Conservation (phyloP, 306 rosid species). For the Lotus japonicus region DNA sequence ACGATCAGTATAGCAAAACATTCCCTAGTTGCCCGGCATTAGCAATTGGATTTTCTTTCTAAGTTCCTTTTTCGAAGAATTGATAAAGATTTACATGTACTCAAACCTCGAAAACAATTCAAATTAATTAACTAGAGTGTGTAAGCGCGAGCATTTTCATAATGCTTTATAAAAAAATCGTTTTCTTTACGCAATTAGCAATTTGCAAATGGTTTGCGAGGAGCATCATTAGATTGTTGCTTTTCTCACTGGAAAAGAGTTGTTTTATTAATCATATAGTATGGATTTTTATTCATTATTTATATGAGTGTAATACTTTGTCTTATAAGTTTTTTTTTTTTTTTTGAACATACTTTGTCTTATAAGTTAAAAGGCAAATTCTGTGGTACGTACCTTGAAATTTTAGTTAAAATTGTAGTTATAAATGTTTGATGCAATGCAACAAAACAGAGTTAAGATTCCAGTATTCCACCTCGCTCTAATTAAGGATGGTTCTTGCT, state of each 20-base stretch:
- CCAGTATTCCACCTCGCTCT: too few species aligned
- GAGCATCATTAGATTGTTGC: conserved; percentile 37
- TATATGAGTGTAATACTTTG: too few species aligned
- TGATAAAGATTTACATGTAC: conserved; percentile 13
- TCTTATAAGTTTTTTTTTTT: too few species aligned
- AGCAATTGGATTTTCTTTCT: conserved; percentile 8
- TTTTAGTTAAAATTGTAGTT: too few species aligned
- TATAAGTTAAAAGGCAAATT: too few species aligned
- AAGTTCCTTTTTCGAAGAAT: conserved; percentile 28
- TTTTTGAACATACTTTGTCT: too few species aligned
- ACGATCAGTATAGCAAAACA: conserved; percentile 26
- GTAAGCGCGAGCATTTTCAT: not conserved
- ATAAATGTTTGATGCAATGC: too few species aligned
- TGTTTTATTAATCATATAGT: too few species aligned
- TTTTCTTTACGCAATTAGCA: conserved; percentile 11
- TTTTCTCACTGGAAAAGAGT: not conserved
- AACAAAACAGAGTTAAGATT: too few species aligned
- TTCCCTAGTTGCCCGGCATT: conserved; percentile 33
- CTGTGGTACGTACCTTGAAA: too few species aligned
- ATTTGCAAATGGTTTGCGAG: conserved; percentile 35
- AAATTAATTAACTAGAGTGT: not conserved
- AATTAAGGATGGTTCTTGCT: too few species aligned
- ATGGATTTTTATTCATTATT: too few species aligned
- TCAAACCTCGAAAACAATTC: conserved; percentile 17
- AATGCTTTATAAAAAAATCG: conserved; percentile 9